These are phyloP conservation scores for Yamadazyma sp. DNA, from an alignment of 805 yeast species.

Conservation along the genomic window DNA sequence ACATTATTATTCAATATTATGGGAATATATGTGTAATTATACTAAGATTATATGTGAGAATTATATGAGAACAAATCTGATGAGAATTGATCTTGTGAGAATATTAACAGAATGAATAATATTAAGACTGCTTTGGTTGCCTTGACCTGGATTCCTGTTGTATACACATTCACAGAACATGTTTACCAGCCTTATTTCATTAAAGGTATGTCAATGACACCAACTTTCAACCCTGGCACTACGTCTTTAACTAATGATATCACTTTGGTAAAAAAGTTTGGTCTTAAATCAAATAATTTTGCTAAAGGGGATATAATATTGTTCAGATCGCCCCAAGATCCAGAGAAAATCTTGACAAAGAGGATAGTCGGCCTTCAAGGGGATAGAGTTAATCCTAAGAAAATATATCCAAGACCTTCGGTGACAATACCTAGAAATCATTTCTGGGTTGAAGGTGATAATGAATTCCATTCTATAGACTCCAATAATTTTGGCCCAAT, in stretches of 20 bases:
- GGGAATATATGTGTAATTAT: too few species aligned
- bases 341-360: conserved; percentile 72
- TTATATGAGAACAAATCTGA: too few species aligned
- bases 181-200: conserved; percentile 70
- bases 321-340: conserved; percentile 77
- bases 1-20: not conserved
- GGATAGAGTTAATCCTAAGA: conserved; percentile 59
- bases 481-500: conserved; percentile 88
- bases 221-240: conserved; percentile 74
- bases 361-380: conserved; percentile 76
- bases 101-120: conserved; percentile 6
- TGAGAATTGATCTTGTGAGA: not conserved
- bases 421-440: conserved; percentile 75
- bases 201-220: conserved; percentile 84
- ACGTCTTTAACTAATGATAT: conserved; percentile 48
- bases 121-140: conserved; percentile 26
- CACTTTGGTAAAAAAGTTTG: conserved; percentile 68
- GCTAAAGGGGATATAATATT: conserved; percentile 70
- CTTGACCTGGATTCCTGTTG: conserved; percentile 75
- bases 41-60: too few species aligned
- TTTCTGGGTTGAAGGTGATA: conserved; percentile 95
- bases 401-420: conserved; percentile 62
- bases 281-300: conserved; percentile 44
- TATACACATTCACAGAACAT: conserved; percentile 64
- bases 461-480: conserved; percentile 72